Conservation (phyloP, 2,329 filamentous ascomycete species). For the Pseudogymnoascus sp. region DNA sequence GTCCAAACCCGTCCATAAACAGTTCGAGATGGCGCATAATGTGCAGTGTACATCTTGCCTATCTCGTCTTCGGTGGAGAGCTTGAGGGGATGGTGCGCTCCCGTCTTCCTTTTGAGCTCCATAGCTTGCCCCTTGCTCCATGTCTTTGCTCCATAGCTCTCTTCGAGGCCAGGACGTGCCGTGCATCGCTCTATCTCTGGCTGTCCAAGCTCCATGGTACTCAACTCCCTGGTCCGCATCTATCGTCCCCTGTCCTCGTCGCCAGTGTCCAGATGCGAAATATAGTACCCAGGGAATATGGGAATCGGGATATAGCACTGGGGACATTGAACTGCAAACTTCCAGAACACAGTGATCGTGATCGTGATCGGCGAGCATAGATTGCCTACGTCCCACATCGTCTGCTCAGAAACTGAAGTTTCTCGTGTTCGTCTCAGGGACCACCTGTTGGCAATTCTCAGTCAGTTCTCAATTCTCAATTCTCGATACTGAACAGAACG, state of each 20-base stretch:
- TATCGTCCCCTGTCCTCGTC: neutral
- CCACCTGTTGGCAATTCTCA: neutral
- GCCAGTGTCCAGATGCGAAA: neutral
- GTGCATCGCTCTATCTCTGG: neutral
- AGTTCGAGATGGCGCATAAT: neutral
- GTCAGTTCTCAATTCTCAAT: neutral
- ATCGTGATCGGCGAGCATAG: neutral
- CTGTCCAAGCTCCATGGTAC: slow-evolving; percentile 2
- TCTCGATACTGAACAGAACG: neutral
- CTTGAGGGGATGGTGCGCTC: neutral
- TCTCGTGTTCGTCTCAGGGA: neutral
- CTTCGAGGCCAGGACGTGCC: neutral
- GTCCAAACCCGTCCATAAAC: neutral
- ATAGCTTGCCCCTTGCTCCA: slow-evolving; percentile 6
- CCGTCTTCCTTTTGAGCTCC: neutral
- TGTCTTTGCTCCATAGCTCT: neutral
- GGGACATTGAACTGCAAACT: neutral
- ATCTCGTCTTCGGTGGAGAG: neutral
- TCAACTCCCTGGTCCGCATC: neutral
- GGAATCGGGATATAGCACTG: neutral
- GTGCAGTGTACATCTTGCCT: slow-evolving; percentile 2
- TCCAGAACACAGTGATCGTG: neutral
- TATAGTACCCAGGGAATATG: neutral
- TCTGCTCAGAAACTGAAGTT: neutral
- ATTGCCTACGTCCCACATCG: neutral